These are phyloP conservation scores for Podaxis sp. DNA, from an alignment of 768 basidiomycete species.

Conservation along the genomic window DNA sequence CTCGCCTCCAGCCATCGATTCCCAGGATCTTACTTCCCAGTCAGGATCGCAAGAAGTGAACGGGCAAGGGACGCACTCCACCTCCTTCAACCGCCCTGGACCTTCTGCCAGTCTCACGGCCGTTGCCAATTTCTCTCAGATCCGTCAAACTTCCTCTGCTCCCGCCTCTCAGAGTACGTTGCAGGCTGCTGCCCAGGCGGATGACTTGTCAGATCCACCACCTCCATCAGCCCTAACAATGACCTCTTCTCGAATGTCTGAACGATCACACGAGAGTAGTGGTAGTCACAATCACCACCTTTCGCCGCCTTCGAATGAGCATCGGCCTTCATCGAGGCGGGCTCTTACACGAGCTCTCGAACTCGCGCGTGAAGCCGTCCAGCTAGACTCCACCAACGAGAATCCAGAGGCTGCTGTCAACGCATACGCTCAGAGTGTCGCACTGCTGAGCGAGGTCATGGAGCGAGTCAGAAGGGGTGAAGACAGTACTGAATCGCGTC, in stretches of 20 bases:
- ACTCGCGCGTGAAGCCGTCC: conserved; percentile 85
- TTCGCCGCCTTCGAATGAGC: conserved; percentile 25
- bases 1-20: conserved; percentile 16
- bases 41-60: conserved; percentile 23
- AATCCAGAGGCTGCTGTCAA: conserved; percentile 86
- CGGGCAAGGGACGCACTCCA: conserved; percentile 27
- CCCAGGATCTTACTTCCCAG: conserved; percentile 20
- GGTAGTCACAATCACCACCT: conserved; percentile 20
- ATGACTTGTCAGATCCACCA: conserved; percentile 54
- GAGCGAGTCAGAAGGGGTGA: conserved; percentile 84
- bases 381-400: conserved; percentile 83
- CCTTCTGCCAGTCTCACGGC: conserved; percentile 50
- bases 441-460: conserved; percentile 89
- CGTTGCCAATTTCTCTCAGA: conserved; percentile 59
- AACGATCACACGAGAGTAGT: conserved; percentile 20
- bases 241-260: conserved; percentile 24
- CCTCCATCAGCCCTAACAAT: conserved; percentile 47
- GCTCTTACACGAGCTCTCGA: conserved; percentile 84
- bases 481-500: conserved; percentile 64
- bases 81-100: conserved; percentile 31
- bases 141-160: conserved; percentile 30
- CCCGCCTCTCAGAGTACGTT: conserved; percentile 17
- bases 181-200: conserved; percentile 34
- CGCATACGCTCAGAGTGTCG: conserved; percentile 84
- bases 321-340: conserved; percentile 73